These are phyloP conservation scores for Claviceps africana DNA, from an alignment of 2,329 filamentous ascomycete genomes.

Conservation along the genomic window DNA sequence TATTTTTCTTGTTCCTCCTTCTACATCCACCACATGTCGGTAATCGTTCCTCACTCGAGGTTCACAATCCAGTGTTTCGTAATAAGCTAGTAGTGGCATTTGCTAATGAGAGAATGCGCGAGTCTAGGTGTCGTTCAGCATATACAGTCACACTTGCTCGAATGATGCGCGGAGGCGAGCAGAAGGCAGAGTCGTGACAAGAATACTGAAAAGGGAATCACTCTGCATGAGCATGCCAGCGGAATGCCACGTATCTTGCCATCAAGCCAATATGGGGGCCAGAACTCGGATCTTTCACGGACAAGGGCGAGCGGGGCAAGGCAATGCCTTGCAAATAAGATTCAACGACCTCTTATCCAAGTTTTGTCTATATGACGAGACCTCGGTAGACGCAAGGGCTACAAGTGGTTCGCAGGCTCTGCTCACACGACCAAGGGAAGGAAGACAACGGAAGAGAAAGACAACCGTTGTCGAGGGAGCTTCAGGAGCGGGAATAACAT, in stretches of 20 bases:
- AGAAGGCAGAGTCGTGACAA: neutral
- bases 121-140: neutral
- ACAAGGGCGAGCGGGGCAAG: neutral
- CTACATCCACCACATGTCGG: neutral
- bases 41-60: neutral
- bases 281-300: neutral
- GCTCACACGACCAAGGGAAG: neutral
- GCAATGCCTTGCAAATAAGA: neutral
- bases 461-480: neutral
- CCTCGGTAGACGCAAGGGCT: neutral
- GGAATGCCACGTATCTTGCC: neutral
- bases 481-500: neutral
- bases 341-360: neutral
- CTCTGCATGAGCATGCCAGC: neutral
- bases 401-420: neutral
- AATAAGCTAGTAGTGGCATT: neutral
- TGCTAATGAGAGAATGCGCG: neutral
- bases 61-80: neutral
- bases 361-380: neutral
- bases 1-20: neutral
- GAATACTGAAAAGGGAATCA: neutral
- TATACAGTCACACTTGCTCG: neutral
- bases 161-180: neutral
- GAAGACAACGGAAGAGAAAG: neutral
- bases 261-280: neutral